Evolutionary conservation across 495 filamentous ascomycete genomes (phyloP), one percentile per base, ranked within the genome.

Genomic region (Bathelium albidoporum): DNA sequence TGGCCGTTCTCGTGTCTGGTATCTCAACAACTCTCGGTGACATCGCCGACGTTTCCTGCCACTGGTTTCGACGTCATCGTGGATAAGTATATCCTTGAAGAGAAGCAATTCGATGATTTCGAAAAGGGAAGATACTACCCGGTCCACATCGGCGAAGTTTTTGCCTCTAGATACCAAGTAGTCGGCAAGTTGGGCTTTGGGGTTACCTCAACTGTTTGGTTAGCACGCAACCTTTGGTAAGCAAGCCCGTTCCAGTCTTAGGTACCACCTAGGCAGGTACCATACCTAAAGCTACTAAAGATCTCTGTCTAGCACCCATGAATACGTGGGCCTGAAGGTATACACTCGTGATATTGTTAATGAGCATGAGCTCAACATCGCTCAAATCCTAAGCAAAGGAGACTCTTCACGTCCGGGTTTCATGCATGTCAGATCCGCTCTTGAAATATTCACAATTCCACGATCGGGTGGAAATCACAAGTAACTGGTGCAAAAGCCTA

Each of bases 181-280:
- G 52, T 77, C 3, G 71, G 70, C 26, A 80, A 82, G 66, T 66
- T 82, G 26, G 78, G 78, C n/a, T 80, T 69, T 67, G 79, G 77
- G 1, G 68, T 68, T 4, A 67, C 41, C 26, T 80, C 79, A 9
- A 81, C 77, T 1, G 72, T 77, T 18, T 82, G 80, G 80, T 72
- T 84, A 28, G 75, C 74, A 43, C 74, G 76, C 41, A 79, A 82
- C 73, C 72, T 83, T 53, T 68, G 71, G 79, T 79, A 63, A n/a
- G 16, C 26, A 7, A n/a, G 14, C 34, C 34, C 34, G 34, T 39
- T 39, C 34, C 14, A 14, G 34, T 32, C 16, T 43, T 32, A 7
- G 44, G 2, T 58, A 9, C 10, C 45, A 43, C 29, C 26, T 59
- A 26, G 22, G 24, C 16, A 63, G 41, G 22, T 2, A 20, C 5